Evolutionary conservation across 78 protist genomes (phyloP), one percentile per base, ranked within the genome.

Genomic region (Guillardia theta): DNA sequence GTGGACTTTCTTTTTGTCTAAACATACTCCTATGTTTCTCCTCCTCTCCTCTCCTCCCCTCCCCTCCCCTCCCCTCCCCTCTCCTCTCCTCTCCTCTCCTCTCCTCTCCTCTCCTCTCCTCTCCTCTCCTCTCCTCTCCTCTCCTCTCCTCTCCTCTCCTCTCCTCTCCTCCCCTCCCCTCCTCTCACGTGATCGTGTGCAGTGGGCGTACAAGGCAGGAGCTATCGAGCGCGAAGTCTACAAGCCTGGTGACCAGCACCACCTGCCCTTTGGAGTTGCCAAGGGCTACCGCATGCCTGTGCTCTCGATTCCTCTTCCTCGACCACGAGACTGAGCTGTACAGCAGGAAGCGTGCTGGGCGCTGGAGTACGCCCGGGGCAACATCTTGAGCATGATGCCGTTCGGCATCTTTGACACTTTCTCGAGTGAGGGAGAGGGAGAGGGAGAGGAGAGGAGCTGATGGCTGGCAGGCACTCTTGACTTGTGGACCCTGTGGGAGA

Each of bases 311-410:
- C n/a, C n/a, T n/a, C n/a, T n/a, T n/a, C n/a, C n/a, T n/a, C n/a
- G n/a, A n/a, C n/a, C n/a, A n/a, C n/a, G n/a, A n/a, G n/a, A n/a
- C n/a, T n/a, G n/a, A n/a, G n/a, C n/a, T n/a, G n/a, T n/a, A n/a
- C n/a, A n/a, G n/a, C n/a, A n/a, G 43, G 92, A 80, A 24, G 6
- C 4, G 39, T 83, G 93, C 95, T 93, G 48, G 50, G 95, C 95
- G 15, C 95, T 93, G 44, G 95, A 93, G 80, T 93, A 93, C 33
- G 95, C 95, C 21, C 50, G 92, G 39, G 95, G 95, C 87, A 22
- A 18, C 93, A 93, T 93, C 36, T 64, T 62, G 39, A 12, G 80
- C 64, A 93, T 93, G 95, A 80, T 93, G 3, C 95, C 95, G 41
- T 93, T 93, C 27, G 95, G 95, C 4, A 3, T 93, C 45, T 88